These are phyloP conservation scores for Arabidopsis arenosa DNA, from an alignment of 345 rosid species.

Conservation along the genomic window DNA sequence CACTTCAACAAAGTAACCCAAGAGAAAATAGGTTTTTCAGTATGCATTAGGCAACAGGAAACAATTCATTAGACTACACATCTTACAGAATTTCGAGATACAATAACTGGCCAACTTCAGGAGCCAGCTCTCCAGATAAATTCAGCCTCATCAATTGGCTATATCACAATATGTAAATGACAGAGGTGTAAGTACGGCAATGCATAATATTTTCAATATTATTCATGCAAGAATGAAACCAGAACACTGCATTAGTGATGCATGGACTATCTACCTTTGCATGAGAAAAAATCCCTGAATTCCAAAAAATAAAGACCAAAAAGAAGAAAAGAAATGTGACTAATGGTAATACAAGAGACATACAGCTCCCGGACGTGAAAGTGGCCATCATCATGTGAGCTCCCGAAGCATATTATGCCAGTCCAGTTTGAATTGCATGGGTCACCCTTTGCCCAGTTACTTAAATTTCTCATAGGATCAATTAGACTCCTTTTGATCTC, in stretches of 20 bases:
- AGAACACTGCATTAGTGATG: slow-evolving; percentile 9
- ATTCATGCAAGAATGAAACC: background rate
- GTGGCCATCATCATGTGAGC: slow-evolving; percentile 53
- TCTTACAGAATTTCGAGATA: slow-evolving; percentile 70
- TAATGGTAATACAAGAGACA: slow-evolving; percentile 39
- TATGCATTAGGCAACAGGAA: slow-evolving; percentile 12
- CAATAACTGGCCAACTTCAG: slow-evolving; percentile 71
- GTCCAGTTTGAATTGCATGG: slow-evolving; percentile 83
- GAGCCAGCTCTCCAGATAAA: slow-evolving; percentile 78
- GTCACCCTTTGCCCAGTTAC: slow-evolving; percentile 77
- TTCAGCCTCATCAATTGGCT: slow-evolving; percentile 74
- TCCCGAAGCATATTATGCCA: slow-evolving; percentile 57
- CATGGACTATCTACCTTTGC: slow-evolving; percentile 21
- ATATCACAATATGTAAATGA: slow-evolving; percentile 41
- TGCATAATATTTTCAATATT: slow-evolving; percentile 6
- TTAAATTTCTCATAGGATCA: slow-evolving; percentile 65
- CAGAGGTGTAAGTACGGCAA: slow-evolving; percentile 1
- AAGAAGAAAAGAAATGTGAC: background rate
- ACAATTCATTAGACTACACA: background rate
- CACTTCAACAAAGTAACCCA: slow-evolving; percentile 48
- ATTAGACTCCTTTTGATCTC: slow-evolving; percentile 53
- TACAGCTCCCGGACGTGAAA: slow-evolving; percentile 73
- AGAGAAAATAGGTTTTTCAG: slow-evolving; percentile 10
- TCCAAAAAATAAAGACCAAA: slow-evolving; percentile 2
- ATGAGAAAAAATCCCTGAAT: slow-evolving; percentile 7